Base-by-base conservation (phyloP, 1,284 basidiomycete species). In the Singerocomus inundabilis region DNA sequence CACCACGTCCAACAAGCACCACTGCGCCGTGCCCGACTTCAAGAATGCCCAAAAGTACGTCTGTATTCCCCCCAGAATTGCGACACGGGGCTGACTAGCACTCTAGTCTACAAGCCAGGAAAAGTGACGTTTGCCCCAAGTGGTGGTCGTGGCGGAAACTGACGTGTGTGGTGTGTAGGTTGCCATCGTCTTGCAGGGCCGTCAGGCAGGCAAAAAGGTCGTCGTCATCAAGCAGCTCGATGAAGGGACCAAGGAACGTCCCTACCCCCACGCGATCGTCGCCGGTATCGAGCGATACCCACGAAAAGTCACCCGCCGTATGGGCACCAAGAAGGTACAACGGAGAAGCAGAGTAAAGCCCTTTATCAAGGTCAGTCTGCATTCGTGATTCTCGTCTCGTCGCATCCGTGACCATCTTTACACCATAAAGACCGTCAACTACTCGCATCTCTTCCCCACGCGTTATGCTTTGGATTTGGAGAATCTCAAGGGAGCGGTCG, bases 271-370 rank as follows among this genome's bases (percentile, higher is more conserved):
- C 72, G 94, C 94, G 65, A 86, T 98, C 66, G 93, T 97, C 69
- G 94, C 93, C 57, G 94, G 94, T 61, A 82, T 98, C 70, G 94
- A 98, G 79, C 84, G 93, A 61, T 97, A 96, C 84, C 94, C 94
- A 29, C 80, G 88, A 70, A 97, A 97, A 79, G 93, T 97, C 57
- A 96, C 93, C 63, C 89, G 88, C 71, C 87, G 90, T 60, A 98
- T 98, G 94, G 92, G 94, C 62, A 84, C 91, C 71, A 98, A 96
- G 83, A 93, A 91, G 74, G 74, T 97, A 57, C 82, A 87, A 63
- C 82, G 81, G 75, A 81, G 94, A 77, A 92, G 84, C 76, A 94
- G 93, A 77, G 87, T 98, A 72, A 98, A 98, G 84, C 94, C 94
- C 62, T 98, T 98, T 76, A 93, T 98, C 81, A 97, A 97, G 85